These are phyloP conservation scores for Prorocentrum cordatum DNA, from an alignment of 169 alveolate species.

Conservation along the genomic window DNA sequence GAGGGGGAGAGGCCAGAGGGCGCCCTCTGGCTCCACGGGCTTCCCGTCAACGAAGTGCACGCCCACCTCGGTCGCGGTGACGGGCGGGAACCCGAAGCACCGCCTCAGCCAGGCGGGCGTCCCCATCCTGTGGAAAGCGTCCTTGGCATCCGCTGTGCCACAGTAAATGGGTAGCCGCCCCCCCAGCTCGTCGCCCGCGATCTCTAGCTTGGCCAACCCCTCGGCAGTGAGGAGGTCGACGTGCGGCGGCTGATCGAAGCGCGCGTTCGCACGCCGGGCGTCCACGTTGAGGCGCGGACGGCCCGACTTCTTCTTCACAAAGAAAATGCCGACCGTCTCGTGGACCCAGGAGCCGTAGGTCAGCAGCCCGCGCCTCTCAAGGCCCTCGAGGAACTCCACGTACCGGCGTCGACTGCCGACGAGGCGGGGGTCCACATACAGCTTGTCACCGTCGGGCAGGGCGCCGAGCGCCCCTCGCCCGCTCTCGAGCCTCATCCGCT, in stretches of 20 bases:
- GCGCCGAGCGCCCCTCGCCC: neutral
- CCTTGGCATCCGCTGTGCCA: constrained; percentile 12
- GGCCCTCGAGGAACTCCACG: neutral
- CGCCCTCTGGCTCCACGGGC: neutral
- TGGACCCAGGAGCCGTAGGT: neutral
- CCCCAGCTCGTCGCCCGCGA: neutral
- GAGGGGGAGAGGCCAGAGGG: neutral
- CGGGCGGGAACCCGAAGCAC: constrained; percentile 1
- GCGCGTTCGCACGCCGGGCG: neutral
- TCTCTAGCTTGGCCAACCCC: neutral
- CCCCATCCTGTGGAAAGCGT: neutral
- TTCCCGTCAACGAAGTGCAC: neutral
- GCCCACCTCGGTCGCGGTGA: constrained; percentile 1
- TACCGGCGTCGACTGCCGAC: neutral
- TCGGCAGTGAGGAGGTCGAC: neutral
- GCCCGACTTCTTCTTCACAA: neutral
- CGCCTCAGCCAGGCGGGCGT: neutral
- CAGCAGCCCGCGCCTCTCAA: neutral
- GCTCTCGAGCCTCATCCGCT: neutral
- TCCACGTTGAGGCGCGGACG: neutral
- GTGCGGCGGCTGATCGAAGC: neutral
- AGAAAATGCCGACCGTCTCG: neutral
- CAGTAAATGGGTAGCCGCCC: neutral
- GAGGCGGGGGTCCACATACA: neutral
- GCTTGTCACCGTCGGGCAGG: neutral